Base-by-base conservation (phyloP, 1,139 yeast species). In the Lodderomyces metapsilosis region DNA sequence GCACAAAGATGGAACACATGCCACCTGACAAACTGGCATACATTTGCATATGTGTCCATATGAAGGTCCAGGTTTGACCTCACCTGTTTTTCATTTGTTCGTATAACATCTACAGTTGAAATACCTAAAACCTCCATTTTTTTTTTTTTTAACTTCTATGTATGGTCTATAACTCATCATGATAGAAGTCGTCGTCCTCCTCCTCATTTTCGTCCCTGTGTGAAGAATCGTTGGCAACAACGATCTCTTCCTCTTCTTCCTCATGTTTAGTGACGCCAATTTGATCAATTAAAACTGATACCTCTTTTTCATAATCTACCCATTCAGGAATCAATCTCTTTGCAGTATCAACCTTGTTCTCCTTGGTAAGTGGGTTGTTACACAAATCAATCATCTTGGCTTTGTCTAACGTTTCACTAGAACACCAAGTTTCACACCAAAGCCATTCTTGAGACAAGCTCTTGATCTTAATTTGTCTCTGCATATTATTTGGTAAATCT, bases 351-450 rank as follows among this genome's bases (percentile, higher is more conserved):
- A 86, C 60, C 56, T 87, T 88, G 32, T 83, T 82, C 54, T 88
- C 96, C 50, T 82, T 82, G 0, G 92, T 83, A 46, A 84, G 59
- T 2, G 95, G 95, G 53, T 88, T 86, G 58, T 84, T 85, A 61
- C 96, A 88, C 50, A 88, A 64, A 57, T 88, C 96, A 50, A 88
- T 84, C 17, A 91, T 84, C 56, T 81, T 84, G 1, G 96, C 96
- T 0, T 64, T 64, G 38, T 56, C 56, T 44, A 84, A 62, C 22
- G 77, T 67, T 38, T 75, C 83, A 50, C 80, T 86, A n/a, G 81
- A 70, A 57, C 96, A 87, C 96, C 96, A 88, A 0, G 96, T 87
- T 55, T 88, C 96, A 62, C 95, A 88, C 96, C 96, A 88, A 31
- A 87, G 66, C 94, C 95, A 88, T 37, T 85, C 88, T 52, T 84